These are phyloP conservation scores for Macrolepiota fuliginosa DNA, from an alignment of 768 basidiomycete species.

Conservation along the genomic window DNA sequence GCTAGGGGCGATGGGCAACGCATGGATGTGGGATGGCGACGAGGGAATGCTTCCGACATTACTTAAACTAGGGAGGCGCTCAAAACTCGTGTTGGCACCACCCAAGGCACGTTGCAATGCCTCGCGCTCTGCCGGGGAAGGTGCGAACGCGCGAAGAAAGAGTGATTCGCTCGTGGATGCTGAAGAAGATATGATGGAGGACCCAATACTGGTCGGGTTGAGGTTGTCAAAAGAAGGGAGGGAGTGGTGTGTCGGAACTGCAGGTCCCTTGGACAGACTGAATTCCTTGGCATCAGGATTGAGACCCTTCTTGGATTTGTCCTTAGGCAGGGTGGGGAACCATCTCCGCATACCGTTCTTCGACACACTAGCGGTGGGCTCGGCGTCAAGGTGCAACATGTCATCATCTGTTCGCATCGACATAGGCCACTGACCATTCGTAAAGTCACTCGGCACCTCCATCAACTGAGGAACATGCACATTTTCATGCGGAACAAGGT, in stretches of 20 bases:
- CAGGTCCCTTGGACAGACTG: conserved; percentile 37
- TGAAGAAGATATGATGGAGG: conserved; percentile 29
- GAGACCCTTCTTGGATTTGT: conserved; percentile 61
- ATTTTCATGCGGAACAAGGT: background rate
- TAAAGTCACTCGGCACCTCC: background rate
- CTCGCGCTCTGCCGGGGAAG: conserved; percentile 85
- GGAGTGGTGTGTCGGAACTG: conserved; percentile 18
- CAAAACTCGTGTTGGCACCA: conserved; percentile 72
- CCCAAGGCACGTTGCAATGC: conserved; percentile 78
- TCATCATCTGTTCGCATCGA: background rate
- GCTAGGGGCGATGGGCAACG: conserved; percentile 26
- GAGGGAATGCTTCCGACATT: conserved; percentile 72
- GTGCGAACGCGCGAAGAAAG: conserved; percentile 76
- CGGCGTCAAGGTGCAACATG: background rate
- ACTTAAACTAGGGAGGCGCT: conserved; percentile 74
- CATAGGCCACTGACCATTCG: background rate
- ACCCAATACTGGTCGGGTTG: conserved; percentile 57
- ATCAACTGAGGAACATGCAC: background rate
- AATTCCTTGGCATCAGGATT: conserved; percentile 90
- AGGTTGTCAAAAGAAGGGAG: conserved; percentile 46
- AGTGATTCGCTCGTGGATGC: conserved; percentile 47
- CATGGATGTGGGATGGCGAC: conserved; percentile 58
- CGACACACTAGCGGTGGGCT: background rate
- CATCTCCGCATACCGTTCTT: background rate
- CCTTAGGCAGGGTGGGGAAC: conserved; percentile 16